These are phyloP conservation scores for Mortierella sp. DNA, from an alignment of 371 early-diverging fungal genomes.

Conservation along the genomic window DNA sequence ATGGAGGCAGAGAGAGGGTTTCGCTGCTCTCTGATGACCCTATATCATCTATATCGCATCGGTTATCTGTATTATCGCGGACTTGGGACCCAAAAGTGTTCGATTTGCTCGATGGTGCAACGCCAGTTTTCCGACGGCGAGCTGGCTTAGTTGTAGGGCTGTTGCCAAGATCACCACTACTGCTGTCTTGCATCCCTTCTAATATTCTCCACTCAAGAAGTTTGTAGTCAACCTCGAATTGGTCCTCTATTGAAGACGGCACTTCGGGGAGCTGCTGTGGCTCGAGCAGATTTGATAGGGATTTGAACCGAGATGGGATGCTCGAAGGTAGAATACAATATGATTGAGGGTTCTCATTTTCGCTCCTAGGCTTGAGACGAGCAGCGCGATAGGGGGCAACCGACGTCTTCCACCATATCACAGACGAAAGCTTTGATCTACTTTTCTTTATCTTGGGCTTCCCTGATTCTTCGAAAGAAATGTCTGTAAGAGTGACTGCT, in stretches of 20 bases:
- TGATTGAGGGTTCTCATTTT: neutral
- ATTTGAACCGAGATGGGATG: neutral
- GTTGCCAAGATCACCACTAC: neutral
- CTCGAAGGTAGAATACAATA: neutral
- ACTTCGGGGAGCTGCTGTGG: neutral
- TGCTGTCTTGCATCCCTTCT: neutral
- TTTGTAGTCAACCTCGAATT: neutral
- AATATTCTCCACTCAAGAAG: conserved; percentile 6
- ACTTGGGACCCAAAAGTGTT: too few species aligned
- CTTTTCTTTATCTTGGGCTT: neutral
- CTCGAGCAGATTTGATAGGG: neutral
- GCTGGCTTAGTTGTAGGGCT: neutral
- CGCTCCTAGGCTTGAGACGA: neutral
- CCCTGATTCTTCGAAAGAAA: neutral
- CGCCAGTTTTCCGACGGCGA: neutral
- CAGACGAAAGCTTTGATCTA: neutral
- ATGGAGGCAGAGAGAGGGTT: neutral
- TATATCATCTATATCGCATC: neutral
- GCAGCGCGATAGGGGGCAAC: neutral
- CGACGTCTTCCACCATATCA: conserved; percentile 2
- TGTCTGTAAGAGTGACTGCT: neutral
- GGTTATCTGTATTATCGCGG: neutral
- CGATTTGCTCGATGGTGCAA: neutral
- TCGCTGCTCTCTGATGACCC: neutral
- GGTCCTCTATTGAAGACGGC: neutral